Evolutionary conservation across 352 stramenopile genomes (phyloP).

Genomic region (Globisporangium echinulatum): DNA sequence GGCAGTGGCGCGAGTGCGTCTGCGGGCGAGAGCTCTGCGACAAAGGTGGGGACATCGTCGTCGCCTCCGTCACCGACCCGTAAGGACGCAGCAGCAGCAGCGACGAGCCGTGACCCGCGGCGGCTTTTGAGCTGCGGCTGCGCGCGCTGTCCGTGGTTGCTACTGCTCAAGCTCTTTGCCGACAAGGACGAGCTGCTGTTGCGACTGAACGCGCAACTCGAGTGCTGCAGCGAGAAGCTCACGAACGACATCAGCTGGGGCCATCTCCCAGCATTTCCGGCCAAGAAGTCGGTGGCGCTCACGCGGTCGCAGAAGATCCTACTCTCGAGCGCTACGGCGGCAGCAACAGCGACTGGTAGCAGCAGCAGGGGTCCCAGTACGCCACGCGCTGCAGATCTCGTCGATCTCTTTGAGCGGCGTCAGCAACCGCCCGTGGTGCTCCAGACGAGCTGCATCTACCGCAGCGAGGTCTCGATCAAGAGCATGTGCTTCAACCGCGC

Average conservation of each 20-base stretch:
- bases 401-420: slow-evolving; percentile 54
- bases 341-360: slow-evolving; percentile 19
- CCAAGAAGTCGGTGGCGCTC: slow-evolving; percentile 40
- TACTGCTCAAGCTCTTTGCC: slow-evolving; percentile 63
- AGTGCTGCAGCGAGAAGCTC: slow-evolving; percentile 73
- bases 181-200: slow-evolving; percentile 72
- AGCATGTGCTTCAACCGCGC: slow-evolving; percentile 76
- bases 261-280: slow-evolving; percentile 52
- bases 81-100: slow-evolving; percentile 7
- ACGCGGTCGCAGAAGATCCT: slow-evolving; percentile 66
- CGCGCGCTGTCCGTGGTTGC: slow-evolving; percentile 61
- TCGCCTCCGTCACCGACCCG: slow-evolving; percentile 15
- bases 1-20: neutral
- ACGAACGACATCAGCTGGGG: slow-evolving; percentile 70
- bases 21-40: neutral
- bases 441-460: slow-evolving; percentile 63
- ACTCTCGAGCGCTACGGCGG: slow-evolving; percentile 18
- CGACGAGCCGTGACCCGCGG: slow-evolving; percentile 18
- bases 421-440: slow-evolving; percentile 31
- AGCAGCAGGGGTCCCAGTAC: slow-evolving; percentile 18
- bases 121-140: slow-evolving; percentile 67
- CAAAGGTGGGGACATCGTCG: neutral
- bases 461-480: slow-evolving; percentile 79
- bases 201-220: slow-evolving; percentile 56
- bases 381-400: slow-evolving; percentile 34